These are phyloP conservation scores for Colletotrichum salicis DNA, from an alignment of 2,329 filamentous ascomycete genomes.

Conservation along the genomic window DNA sequence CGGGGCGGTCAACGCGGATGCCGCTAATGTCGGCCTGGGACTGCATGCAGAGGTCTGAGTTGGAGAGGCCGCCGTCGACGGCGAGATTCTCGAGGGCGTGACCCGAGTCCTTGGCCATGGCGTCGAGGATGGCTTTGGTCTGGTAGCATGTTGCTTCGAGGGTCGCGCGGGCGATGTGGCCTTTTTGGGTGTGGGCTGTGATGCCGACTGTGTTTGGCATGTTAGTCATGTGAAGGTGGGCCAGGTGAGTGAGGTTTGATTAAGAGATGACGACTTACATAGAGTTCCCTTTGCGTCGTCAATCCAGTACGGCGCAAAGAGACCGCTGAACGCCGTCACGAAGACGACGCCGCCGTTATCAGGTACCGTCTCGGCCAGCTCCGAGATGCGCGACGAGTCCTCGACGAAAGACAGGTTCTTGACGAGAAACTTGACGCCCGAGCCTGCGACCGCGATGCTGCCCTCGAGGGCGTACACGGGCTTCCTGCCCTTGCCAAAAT, in stretches of 20 bases:
- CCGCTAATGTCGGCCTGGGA: slow-evolving; percentile 87
- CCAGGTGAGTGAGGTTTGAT: neutral
- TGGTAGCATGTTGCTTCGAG: slow-evolving; percentile 94
- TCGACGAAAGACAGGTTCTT: slow-evolving; percentile 72
- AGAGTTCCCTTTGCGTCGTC: slow-evolving; percentile 91
- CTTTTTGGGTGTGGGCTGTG: slow-evolving; percentile 84
- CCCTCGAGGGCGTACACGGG: slow-evolving; percentile 86
- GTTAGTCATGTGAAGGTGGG: slow-evolving; percentile 15
- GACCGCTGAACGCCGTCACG: slow-evolving; percentile 89
- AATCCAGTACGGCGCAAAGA: slow-evolving; percentile 96
- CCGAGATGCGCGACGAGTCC: slow-evolving; percentile 59
- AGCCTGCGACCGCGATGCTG: slow-evolving; percentile 83
- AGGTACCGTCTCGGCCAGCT: slow-evolving; percentile 61
- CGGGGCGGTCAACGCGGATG: slow-evolving; percentile 84
- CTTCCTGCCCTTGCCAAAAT: slow-evolving; percentile 70
- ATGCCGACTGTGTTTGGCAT: slow-evolving; percentile 69
- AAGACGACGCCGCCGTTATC: slow-evolving; percentile 88
- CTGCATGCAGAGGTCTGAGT: slow-evolving; percentile 90
- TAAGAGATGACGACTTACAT: slow-evolving; percentile 59
- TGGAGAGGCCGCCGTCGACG: slow-evolving; percentile 90
- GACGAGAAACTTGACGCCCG: slow-evolving; percentile 79
- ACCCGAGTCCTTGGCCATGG: slow-evolving; percentile 88
- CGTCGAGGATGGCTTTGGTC: slow-evolving; percentile 89
- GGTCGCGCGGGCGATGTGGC: slow-evolving; percentile 88
- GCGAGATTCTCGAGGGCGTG: slow-evolving; percentile 79